Percentiles rank a stretch among this genome's conserved stretches.
Conservation (phyloP, 805 yeast species). For the Candida awuae region DNA sequence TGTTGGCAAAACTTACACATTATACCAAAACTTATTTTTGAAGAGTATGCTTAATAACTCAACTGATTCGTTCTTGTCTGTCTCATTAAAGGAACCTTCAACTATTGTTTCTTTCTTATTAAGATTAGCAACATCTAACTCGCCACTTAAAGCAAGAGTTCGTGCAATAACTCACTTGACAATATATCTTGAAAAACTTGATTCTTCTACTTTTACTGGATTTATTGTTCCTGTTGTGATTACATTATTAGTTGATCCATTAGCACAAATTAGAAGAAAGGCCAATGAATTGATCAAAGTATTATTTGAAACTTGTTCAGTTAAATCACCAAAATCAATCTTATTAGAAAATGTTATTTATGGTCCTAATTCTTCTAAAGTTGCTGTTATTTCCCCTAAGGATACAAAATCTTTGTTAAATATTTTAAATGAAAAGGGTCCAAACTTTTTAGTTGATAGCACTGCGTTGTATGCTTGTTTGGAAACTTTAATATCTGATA, state of each 20-base stretch:
- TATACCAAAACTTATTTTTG: slow-evolving; percentile 36
- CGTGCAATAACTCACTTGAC: slow-evolving; percentile 39
- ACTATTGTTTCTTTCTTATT: slow-evolving; percentile 46
- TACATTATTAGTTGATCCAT: slow-evolving; percentile 44
- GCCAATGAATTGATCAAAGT: slow-evolving; percentile 32
- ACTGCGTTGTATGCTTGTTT: slow-evolving; percentile 35
- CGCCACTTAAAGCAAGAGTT: slow-evolving; percentile 51
- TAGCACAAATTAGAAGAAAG: slow-evolving; percentile 41
- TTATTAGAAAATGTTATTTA: slow-evolving; percentile 51
- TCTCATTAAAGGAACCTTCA: slow-evolving; percentile 19
- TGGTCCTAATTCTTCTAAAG: slow-evolving; percentile 37
- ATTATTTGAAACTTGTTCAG: slow-evolving; percentile 21
- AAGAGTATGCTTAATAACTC: slow-evolving; percentile 30
- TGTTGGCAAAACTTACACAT: slow-evolving; percentile 34
- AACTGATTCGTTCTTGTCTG: slow-evolving; percentile 13
- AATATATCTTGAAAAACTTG: slow-evolving; percentile 29
- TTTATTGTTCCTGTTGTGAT: slow-evolving; percentile 52
- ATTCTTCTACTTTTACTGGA: slow-evolving; percentile 32
- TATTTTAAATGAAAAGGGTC: slow-evolving; percentile 30
- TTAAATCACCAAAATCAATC: slow-evolving; percentile 30
- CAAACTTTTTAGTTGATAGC: slow-evolving; percentile 44
- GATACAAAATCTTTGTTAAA: slow-evolving; percentile 47
- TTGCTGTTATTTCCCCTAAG: slow-evolving; percentile 55
- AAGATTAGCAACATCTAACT: slow-evolving; percentile 47
- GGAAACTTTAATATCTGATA: slow-evolving; percentile 35